phyloP scores from a whole-genome alignment of 2,329 filamentous ascomycete genomes.

The Penicillium sp. region DNA sequence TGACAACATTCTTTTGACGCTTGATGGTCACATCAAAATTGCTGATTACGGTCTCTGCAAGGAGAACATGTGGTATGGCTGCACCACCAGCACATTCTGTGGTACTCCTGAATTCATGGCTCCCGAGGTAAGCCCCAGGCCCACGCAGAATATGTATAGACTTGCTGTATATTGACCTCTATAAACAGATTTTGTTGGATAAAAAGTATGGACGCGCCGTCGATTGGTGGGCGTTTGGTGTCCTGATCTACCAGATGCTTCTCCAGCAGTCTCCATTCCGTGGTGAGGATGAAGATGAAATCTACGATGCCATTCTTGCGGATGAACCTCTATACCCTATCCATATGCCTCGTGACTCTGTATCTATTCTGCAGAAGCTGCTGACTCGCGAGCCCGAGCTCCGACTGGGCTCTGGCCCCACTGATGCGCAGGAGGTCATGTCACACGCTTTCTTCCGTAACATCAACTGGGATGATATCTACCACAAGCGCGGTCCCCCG shows the following conservation, averaged over 20 bases:
- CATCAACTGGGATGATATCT: conserved; percentile 98
- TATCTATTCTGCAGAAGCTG: conserved; percentile 96
- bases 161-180: neutral
- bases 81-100: conserved; percentile 96
- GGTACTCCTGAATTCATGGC: conserved; percentile 99
- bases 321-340: conserved; percentile 98
- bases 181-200: conserved; percentile 78
- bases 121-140: conserved; percentile 68
- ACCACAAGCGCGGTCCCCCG: conserved; percentile 86
- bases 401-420: conserved; percentile 88
- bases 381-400: conserved; percentile 93
- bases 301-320: conserved; percentile 96
- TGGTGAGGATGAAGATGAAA: conserved; percentile 98
- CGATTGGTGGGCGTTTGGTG: conserved; percentile 99
- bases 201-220: conserved; percentile 98
- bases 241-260: conserved; percentile 99
- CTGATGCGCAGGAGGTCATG: conserved; percentile 98
- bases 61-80: conserved; percentile 99
- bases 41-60: conserved; percentile 98
- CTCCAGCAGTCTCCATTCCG: conserved; percentile 98
- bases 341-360: conserved; percentile 96
- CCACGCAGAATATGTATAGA: conserved; percentile 15
- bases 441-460: conserved; percentile 97
- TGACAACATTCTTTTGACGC: conserved; percentile 86
- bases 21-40: conserved; percentile 98